phyloP scores from a whole-genome alignment of 306 rosid species.

The Vigna reflexopilosa region DNA sequence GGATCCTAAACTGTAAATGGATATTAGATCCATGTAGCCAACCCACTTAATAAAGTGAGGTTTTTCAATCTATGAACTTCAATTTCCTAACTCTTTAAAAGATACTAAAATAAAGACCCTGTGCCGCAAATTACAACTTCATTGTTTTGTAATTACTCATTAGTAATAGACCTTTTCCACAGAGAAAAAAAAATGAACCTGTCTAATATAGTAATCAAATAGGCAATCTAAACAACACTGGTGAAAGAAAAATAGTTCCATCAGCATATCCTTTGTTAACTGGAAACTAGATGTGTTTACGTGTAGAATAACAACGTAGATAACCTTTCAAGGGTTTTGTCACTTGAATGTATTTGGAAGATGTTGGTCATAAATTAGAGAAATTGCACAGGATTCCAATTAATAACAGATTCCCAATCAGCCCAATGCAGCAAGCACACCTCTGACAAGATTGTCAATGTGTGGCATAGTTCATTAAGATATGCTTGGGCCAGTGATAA shows the following conservation, averaged over 20 bases:
- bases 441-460: no score
- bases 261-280: not conserved
- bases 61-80: not conserved
- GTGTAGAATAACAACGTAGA: not conserved
- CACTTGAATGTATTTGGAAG: not conserved
- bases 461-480: not conserved
- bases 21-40: not conserved
- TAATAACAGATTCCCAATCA: constrained; percentile 28
- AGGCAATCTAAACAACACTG: not conserved
- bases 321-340: not conserved
- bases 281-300: not conserved
- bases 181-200: not conserved
- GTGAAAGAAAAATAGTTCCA: not conserved
- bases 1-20: not conserved
- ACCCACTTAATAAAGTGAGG: not conserved
- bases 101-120: constrained; percentile 1
- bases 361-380: not conserved
- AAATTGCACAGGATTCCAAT: not conserved
- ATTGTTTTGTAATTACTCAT: not conserved
- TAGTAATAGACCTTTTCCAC: not conserved
- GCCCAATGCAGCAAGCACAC: not conserved
- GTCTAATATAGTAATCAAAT: not conserved
- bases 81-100: constrained; percentile 10
- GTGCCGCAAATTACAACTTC: not conserved
- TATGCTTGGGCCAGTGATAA: not conserved